Percentiles rank a stretch among this genome's conserved stretches.
Conservation (phyloP, 352 stramenopile genomes). For the Phytophthora colocasiae region DNA sequence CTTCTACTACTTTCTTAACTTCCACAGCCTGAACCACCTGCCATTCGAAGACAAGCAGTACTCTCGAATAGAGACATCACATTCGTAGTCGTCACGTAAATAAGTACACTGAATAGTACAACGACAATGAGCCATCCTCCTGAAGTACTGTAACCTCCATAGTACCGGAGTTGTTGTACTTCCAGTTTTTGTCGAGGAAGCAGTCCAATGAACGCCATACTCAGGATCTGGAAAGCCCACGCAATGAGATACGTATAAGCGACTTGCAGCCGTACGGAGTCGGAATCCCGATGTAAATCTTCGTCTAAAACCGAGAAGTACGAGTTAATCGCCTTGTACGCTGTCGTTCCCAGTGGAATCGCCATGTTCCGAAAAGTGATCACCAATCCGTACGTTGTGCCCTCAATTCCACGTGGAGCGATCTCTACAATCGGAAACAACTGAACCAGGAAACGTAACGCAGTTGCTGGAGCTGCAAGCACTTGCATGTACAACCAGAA, state of each 20-base stretch:
- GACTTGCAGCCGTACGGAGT: slow-evolving; percentile 47
- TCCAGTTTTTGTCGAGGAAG: slow-evolving; percentile 69
- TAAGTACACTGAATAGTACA: slow-evolving; percentile 41
- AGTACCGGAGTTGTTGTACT: slow-evolving; percentile 69
- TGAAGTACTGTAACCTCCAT: slow-evolving; percentile 59
- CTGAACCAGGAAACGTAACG: slow-evolving; percentile 57
- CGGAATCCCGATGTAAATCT: slow-evolving; percentile 30
- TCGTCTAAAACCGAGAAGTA: slow-evolving; percentile 51
- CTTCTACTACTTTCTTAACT: slow-evolving; percentile 1
- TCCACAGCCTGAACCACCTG: slow-evolving; percentile 63
- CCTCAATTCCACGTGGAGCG: slow-evolving; percentile 59
- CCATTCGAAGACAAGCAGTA: slow-evolving; percentile 71
- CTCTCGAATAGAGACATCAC: slow-evolving; percentile 55
- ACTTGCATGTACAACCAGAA: slow-evolving; percentile 69
- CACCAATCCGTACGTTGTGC: slow-evolving; percentile 66
- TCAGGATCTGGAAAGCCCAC: slow-evolving; percentile 55
- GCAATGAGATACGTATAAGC: slow-evolving; percentile 59
- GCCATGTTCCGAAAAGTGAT: slow-evolving; percentile 73
- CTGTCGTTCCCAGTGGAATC: slow-evolving; percentile 48
- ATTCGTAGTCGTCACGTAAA: slow-evolving; percentile 52
- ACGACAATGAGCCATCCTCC: slow-evolving; percentile 51
- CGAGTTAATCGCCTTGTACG: slow-evolving; percentile 52
- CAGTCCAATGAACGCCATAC: slow-evolving; percentile 50
- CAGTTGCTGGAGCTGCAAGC: slow-evolving; percentile 49
- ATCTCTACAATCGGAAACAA: slow-evolving; percentile 70